Percentiles rank a stretch among this genome's conserved stretches.
These are phyloP conservation scores for Arachis hypogaea DNA, from an alignment of 306 rosid genomes.

Conservation along the genomic window DNA sequence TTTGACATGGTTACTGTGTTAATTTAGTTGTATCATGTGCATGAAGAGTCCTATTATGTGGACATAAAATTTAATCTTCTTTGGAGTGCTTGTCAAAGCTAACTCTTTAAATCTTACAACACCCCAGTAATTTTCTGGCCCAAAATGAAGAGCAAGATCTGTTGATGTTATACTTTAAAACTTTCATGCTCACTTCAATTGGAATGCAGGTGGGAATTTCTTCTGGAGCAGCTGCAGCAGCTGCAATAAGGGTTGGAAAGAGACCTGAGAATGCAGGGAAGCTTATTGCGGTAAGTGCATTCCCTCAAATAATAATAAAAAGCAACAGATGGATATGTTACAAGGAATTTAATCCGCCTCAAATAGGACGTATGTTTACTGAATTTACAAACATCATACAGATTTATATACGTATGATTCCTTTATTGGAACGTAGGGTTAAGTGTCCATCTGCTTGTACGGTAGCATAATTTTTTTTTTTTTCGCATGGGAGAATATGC, in stretches of 20 bases:
- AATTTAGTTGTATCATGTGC: constrained; percentile 1
- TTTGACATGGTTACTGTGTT: background rate
- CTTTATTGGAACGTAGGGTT: background rate
- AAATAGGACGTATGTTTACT: constrained; percentile 23
- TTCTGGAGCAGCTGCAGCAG: constrained; percentile 97
- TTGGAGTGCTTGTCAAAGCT: constrained; percentile 9
- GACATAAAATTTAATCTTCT: constrained; percentile 19
- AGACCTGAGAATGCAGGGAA: constrained; percentile 96
- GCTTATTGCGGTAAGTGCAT: constrained; percentile 73
- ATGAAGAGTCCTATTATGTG: constrained; percentile 23
- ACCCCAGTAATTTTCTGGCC: constrained; percentile 25
- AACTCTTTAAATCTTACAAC: background rate
- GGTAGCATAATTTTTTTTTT: background rate
- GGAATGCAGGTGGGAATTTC: constrained; percentile 89
- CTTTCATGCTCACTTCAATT: constrained; percentile 42
- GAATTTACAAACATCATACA: constrained; percentile 3
- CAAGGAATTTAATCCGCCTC: constrained; percentile 24
- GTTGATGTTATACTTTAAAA: constrained; percentile 24
- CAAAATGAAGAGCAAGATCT: constrained; percentile 17
- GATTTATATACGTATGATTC: background rate
- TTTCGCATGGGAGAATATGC: constrained; percentile 7
- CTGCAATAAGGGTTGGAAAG: constrained; percentile 88
- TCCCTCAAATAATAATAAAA: constrained; percentile 9
- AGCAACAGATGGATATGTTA: constrained; percentile 14
- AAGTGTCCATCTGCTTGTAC: constrained; percentile 28